Evolutionary conservation across 177 flowering plant species (phyloP), one percentile per base, ranked within the genome.

Genomic region (Tripterygium wilfordii): DNA sequence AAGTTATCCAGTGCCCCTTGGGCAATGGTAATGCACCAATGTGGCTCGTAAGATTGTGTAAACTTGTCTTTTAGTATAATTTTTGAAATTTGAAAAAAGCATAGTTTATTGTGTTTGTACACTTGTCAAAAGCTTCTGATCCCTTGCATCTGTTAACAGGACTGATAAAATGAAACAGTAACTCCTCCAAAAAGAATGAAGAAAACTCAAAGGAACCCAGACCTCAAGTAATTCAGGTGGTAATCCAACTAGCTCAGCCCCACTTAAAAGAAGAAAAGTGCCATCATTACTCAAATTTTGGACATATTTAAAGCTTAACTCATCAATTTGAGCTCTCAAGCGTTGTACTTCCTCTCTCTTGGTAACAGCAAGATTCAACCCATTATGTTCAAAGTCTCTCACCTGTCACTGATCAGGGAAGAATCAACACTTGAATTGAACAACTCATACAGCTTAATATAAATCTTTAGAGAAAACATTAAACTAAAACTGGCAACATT

Each of bases 371-470:
- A 94, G 92, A 64, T 77, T 79, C 71, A 85, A 56, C 12, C 99
- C 99, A 79, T 81, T 89, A 37, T 76, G 78, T 63, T 94, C 97
- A 67, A 82, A 94, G 51, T 85, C 96, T 69, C 67, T 70, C 53
- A 92, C 73, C 99, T 92, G 96, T 81, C 80, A 86, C 76, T 77
- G 71, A 59, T 61, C 42, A 60, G 31, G 50, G 58, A 61, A 59
- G n/a, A 67, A 66, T 78, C 58, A 76, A 52, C 45, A 55, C 32
- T 60, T 51, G 37, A 26, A 51, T 44, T 37, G 28, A 40, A 46
- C 32, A 49, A n/a, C 14, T 33, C 3, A 36, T 17, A n/a, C 36
- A 16, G 21, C 21, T 19, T 21, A 20, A 2, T 4, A 5, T 30
- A 30, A n/a, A n/a, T n/a, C n/a, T n/a, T n/a, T n/a, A n/a, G n/a